phyloP scores from a whole-genome alignment of 257 asterid genomes.

The Mitragyna speciosa region DNA sequence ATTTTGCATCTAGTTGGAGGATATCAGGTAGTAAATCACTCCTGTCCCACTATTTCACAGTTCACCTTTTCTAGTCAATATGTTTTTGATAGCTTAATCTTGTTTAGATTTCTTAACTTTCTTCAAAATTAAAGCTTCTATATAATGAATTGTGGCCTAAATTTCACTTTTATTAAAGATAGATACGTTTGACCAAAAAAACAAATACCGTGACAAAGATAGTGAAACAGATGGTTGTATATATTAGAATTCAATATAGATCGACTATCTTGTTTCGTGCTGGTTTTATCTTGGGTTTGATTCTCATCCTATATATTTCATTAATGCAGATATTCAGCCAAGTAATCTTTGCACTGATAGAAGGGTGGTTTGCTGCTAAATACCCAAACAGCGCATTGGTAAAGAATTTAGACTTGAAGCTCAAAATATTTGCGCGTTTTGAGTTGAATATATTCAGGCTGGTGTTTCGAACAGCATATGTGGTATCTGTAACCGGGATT shows the following conservation, averaged over 20 bases:
- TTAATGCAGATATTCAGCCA: constrained; percentile 60
- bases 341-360: constrained; percentile 55
- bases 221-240: too few relatives aligned
- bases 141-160: too few relatives aligned
- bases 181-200: too few relatives aligned
- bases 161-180: too few relatives aligned
- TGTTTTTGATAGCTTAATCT: too few relatives aligned
- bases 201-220: too few relatives aligned
- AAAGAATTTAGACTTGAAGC: constrained; percentile 37
- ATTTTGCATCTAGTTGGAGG: constrained; percentile 68
- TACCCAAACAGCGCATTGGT: constrained; percentile 36
- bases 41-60: too few relatives aligned
- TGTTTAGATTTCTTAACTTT: too few relatives aligned
- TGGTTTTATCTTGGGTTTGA: neutral
- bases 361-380: constrained; percentile 38
- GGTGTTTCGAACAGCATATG: constrained; percentile 59
- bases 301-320: neutral
- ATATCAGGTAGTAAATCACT: constrained; percentile 47
- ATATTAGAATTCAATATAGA: neutral
- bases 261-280: neutral
- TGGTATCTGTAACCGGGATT: constrained; percentile 52
- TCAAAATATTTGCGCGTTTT: constrained; percentile 39
- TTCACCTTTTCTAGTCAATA: too few relatives aligned
- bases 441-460: constrained; percentile 54
- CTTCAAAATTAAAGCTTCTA: too few relatives aligned